phyloP scores from a whole-genome alignment of 768 basidiomycete genomes.

The Rhodotorula taiwanensis region DNA sequence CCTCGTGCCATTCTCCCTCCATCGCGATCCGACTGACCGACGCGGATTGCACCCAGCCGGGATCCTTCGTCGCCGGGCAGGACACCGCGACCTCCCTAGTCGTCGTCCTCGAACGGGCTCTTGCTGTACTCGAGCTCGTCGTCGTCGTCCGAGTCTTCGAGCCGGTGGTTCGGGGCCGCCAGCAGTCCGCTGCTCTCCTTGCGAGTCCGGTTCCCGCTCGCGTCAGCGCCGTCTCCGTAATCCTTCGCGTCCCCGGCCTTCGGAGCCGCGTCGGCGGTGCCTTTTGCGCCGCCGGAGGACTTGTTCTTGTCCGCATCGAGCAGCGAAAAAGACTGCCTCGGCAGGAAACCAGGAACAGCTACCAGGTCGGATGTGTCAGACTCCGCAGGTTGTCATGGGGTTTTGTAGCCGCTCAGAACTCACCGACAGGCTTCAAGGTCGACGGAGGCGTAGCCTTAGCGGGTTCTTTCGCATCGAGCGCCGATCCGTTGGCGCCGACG shows the following conservation, averaged over 20 bases:
- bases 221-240: neutral
- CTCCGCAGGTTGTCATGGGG: no score
- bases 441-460: no score
- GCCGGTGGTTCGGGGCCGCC: neutral
- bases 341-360: constrained; percentile 23
- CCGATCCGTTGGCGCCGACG: no score
- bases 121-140: constrained; percentile 29
- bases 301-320: constrained; percentile 13
- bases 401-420: no score
- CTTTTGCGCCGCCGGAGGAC: neutral
- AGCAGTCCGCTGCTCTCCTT: constrained; percentile 2
- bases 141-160: constrained; percentile 15
- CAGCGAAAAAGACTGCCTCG: constrained; percentile 29
- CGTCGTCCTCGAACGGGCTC: constrained; percentile 32
- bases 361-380: no score
- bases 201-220: neutral
- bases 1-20: no score
- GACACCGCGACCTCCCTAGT: neutral
- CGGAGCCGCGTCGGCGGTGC: neutral
- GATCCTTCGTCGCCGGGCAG: no score
- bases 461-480: no score
- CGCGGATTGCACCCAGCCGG: no score
- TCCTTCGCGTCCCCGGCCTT: neutral
- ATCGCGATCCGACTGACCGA: no score
- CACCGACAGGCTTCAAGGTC: no score